Evolutionary conservation across 1,284 basidiomycete genomes (phyloP).

Genomic region (Fistulinella staudtii): DNA sequence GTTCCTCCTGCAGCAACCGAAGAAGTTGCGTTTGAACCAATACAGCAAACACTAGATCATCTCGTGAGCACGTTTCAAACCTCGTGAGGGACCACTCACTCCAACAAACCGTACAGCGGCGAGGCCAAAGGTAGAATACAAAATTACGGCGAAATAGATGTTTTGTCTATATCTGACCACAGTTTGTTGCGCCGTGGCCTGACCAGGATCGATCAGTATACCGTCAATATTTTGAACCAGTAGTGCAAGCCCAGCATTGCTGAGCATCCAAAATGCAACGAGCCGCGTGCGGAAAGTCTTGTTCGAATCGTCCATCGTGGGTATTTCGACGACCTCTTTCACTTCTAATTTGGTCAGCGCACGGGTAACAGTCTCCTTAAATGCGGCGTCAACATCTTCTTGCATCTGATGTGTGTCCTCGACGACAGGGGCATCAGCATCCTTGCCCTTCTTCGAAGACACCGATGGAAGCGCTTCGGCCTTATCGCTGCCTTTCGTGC

Average conservation of each 20-base stretch:
- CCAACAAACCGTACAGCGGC: slow-evolving; percentile 79
- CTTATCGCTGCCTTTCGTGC: slow-evolving; percentile 95
- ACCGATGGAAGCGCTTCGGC: slow-evolving; percentile 92
- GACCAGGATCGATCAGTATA: slow-evolving; percentile 46
- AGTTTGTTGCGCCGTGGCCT: slow-evolving; percentile 41
- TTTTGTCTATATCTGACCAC: slow-evolving; percentile 62
- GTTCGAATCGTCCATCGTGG: slow-evolving; percentile 89
- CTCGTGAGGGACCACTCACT: slow-evolving; percentile 48
- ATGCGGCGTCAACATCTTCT: slow-evolving; percentile 89
- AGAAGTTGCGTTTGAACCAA: slow-evolving; percentile 80
- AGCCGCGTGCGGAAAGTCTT: slow-evolving; percentile 91
- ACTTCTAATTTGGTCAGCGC: slow-evolving; percentile 81
- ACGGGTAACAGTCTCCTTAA: slow-evolving; percentile 91
- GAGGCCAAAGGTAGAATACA: slow-evolving; percentile 88
- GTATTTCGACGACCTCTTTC: slow-evolving; percentile 71
- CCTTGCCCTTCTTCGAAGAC: slow-evolving; percentile 78
- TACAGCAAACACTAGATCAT: slow-evolving; percentile 67
- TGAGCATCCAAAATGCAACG: slow-evolving; percentile 83
- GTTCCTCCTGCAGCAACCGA: slow-evolving; percentile 75
- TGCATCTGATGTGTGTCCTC: slow-evolving; percentile 79
- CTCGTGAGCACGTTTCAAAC: slow-evolving; percentile 10
- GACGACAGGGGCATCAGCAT: slow-evolving; percentile 71
- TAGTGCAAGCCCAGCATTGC: slow-evolving; percentile 77
- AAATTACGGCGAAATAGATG: slow-evolving; percentile 77
- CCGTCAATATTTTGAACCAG: slow-evolving; percentile 86